A percentile compares a stretch with the other conserved stretches of the same genome.
Evolutionary conservation across 108 stramenopile species (phyloP).

Genomic region (Skeletonema costatum): DNA sequence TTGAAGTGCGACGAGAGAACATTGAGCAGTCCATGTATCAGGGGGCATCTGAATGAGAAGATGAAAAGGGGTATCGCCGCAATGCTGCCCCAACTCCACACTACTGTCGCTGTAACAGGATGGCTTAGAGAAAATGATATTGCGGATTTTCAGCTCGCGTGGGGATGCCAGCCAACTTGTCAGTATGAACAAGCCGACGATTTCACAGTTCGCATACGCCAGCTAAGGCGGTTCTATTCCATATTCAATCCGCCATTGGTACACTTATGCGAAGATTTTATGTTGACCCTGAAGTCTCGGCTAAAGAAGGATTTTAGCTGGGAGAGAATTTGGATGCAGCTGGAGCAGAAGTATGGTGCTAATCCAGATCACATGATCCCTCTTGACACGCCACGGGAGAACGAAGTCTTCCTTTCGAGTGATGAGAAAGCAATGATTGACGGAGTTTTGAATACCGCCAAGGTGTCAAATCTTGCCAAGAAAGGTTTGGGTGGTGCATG

Average conservation of each 20-base stretch:
- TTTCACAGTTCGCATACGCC: conserved; percentile 17
- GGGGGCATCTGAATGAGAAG: conserved; percentile 37
- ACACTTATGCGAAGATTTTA: conserved; percentile 41
- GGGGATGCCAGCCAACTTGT: conserved; percentile 57
- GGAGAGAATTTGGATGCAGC: conserved; percentile 39
- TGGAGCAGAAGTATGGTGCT: conserved; percentile 53
- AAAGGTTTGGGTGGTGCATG: conserved; percentile 18
- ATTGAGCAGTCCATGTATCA: conserved; percentile 41
- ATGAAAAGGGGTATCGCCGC: conserved; percentile 45
- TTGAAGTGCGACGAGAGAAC: conserved; percentile 55
- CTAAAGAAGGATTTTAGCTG: conserved; percentile 45
- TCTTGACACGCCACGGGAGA: conserved; percentile 32
- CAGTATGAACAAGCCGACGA: conserved; percentile 36
- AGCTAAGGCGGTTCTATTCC: conserved; percentile 58
- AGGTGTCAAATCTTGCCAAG: conserved; percentile 19
- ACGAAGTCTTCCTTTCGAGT: conserved; percentile 41
- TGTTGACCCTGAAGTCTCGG: conserved; percentile 24
- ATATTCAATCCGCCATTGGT: conserved; percentile 52
- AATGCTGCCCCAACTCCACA: conserved; percentile 54
- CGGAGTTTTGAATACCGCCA: conserved; percentile 37
- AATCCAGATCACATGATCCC: conserved; percentile 56
- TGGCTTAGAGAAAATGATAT: conserved; percentile 58
- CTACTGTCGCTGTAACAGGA: conserved; percentile 56
- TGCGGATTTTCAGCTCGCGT: conserved; percentile 64
- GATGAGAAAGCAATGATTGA: conserved; percentile 49